phyloP scores from a whole-genome alignment of 225 moss, liverwort and hornwort species.

The Bryum argenteum region DNA sequence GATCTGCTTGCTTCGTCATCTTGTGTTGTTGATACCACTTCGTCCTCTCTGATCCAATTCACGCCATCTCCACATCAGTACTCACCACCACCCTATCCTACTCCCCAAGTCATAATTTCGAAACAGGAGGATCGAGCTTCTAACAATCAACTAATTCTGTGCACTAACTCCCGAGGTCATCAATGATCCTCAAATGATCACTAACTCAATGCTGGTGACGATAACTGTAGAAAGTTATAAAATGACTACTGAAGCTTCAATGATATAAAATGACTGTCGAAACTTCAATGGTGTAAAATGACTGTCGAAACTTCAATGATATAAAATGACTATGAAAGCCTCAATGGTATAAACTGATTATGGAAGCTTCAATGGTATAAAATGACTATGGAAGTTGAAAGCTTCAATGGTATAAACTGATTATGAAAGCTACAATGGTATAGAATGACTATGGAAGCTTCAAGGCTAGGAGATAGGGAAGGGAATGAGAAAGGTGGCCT shows the following conservation, averaged over 20 bases:
- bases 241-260: conserved; percentile 14
- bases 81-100: conserved; percentile 25
- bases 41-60: conserved; percentile 59
- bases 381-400: no score
- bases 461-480: conserved; percentile 4
- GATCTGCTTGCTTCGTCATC: conserved; percentile 57
- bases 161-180: neutral
- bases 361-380: no score
- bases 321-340: no score
- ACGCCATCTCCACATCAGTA: conserved; percentile 37
- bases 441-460: no score
- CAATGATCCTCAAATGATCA: neutral
- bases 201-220: conserved; percentile 4
- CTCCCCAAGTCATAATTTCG: neutral
- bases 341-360: no score
- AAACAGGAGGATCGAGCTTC: neutral
- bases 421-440: no score
- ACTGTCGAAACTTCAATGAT: no score
- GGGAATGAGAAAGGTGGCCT: neutral
- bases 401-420: no score
- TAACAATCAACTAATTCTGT: neutral
- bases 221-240: neutral
- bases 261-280: neutral
- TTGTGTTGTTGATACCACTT: conserved; percentile 74
- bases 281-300: no score